Base-by-base conservation (phyloP, 495 filamentous ascomycete species). In the Cercophora samala region DNA sequence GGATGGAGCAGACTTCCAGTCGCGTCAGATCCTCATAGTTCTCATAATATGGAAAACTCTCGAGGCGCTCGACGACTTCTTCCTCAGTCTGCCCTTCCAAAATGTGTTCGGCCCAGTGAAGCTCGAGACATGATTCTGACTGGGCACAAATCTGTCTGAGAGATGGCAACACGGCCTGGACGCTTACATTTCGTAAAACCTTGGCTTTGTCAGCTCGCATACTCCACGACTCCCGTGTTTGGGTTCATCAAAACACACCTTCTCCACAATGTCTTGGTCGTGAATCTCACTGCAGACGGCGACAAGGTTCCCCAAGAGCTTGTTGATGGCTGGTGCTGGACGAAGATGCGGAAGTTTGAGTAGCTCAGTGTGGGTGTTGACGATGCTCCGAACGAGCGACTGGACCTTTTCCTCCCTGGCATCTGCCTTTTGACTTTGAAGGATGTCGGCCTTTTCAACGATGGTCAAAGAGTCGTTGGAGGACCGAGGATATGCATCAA, bases 1-100 rank as follows among this genome's bases (percentile, higher is more conserved):
- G 68, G 23, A 76, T 72, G 51, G 73, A 69, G 37, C 68, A 72
- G 15, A 75, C 65, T 58, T 76, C 74, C 6, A 75, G 66, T 22
- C 72, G 68, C 0, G 74, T 70, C n/a, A 76, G 59, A 0, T 75
- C 71, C 19, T 70, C 60, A 66, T 76, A 76, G 68, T 76, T 76
- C 0, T 68, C 64, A 68, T 72, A 75, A 64, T 76, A 76, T 0
- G 71, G 73, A 15, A 76, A 76, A 22, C 29, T 64, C 11, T 67
- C 52, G 29, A 76, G 71, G 37, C 63, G 56, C 2, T 66, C 54
- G 15, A 66, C 17, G 22, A 68, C 66, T 17, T 69, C 62, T 8
- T 72, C 68, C 0, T 68, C 55, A 22, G 54, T 3, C 17, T 21
- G 21, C 4, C 58, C 64, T 3, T 64, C 4, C 9, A 76, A 13